Base-by-base conservation (phyloP, 495 filamentous ascomycete genomes). In the Hyaloscypha variabilis region DNA sequence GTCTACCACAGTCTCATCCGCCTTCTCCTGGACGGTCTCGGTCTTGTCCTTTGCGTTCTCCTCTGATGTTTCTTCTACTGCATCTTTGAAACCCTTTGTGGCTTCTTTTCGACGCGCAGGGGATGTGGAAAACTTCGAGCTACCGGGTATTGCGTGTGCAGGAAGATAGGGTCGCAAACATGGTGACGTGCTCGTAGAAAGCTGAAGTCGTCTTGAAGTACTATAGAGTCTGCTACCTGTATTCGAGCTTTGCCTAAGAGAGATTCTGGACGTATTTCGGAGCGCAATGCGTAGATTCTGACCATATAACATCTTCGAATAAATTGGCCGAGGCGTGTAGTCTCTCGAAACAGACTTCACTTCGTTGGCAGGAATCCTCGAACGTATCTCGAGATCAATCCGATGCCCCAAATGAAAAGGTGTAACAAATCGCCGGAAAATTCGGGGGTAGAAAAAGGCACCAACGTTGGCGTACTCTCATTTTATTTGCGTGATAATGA, bases 31-130 rank as follows among this genome's bases (percentile, higher is more conserved):
- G 60, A 79, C 77, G n/a, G 78, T 73, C 58, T 85, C 81, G 6
- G 69, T 78, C 61, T 83, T 78, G 34, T 80, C 74, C 63, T 87
- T 81, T 60, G 84, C 77, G 1, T 78, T 74, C 58, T 80, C 74
- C 28, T 79, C 76, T 3, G 73, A 58, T 23, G 81, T 77, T 58
- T 81, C 81, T 42, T 79, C 77, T 23, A 73, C 76, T n/a, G 74
- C 68, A 19, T 79, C 77, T 62, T 81, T 80, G 46, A 54, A 8
- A 30, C 58, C 53, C 49, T 72, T 70, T 24, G 61, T 30, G 6
- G 60, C 49, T 26, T 72, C 67, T 72, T 72, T 72, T 62, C 70
- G 53, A 29, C 67, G 49, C 24, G 67, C 64, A 58, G 60, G 64
- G 14, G 67, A 69, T 1, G 67, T 72, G n/a, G 70, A 72, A 58